Evolutionary conservation across 2,329 filamentous ascomycete species (phyloP).

Genomic region (Monilinia laxa): DNA sequence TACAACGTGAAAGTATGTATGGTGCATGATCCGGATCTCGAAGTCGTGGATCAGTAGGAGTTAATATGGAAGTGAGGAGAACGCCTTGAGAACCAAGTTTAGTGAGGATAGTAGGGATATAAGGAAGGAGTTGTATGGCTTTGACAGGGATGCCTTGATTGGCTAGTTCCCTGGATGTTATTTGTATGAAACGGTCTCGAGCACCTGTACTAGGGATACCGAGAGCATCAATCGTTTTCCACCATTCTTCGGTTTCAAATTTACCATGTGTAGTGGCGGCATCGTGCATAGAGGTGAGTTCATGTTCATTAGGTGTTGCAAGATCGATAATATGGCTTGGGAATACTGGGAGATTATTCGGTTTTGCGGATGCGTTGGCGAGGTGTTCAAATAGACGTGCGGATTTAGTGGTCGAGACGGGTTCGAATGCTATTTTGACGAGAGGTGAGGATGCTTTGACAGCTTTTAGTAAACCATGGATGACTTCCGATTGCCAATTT

Average conservation of each 20-base stretch:
- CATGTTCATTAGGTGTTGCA: constrained; percentile 78
- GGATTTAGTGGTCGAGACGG: constrained; percentile 81
- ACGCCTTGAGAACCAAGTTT: constrained; percentile 68
- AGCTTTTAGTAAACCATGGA: constrained; percentile 62
- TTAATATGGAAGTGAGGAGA: constrained; percentile 70
- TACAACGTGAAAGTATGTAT: constrained; percentile 69
- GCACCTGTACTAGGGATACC: constrained; percentile 69
- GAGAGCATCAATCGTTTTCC: constrained; percentile 73
- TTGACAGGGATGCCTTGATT: constrained; percentile 82
- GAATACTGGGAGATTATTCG: constrained; percentile 57
- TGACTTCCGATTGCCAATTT: constrained; percentile 72
- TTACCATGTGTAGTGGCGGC: constrained; percentile 65
- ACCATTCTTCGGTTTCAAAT: constrained; percentile 74
- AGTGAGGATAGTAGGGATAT: constrained; percentile 79
- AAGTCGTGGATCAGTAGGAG: constrained; percentile 65
- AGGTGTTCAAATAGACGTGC: constrained; percentile 56
- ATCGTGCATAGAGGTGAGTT: constrained; percentile 75
- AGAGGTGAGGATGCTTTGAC: constrained; percentile 43
- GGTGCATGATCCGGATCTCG: constrained; percentile 59
- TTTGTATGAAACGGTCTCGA: constrained; percentile 65
- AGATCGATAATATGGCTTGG: constrained; percentile 67
- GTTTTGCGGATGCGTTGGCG: constrained; percentile 51
- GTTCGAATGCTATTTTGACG: constrained; percentile 75
- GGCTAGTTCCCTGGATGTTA: constrained; percentile 67
- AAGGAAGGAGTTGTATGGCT: constrained; percentile 80